phyloP scores from a whole-genome alignment of 2,329 filamentous ascomycete species.

The Exophiala bonariae region DNA sequence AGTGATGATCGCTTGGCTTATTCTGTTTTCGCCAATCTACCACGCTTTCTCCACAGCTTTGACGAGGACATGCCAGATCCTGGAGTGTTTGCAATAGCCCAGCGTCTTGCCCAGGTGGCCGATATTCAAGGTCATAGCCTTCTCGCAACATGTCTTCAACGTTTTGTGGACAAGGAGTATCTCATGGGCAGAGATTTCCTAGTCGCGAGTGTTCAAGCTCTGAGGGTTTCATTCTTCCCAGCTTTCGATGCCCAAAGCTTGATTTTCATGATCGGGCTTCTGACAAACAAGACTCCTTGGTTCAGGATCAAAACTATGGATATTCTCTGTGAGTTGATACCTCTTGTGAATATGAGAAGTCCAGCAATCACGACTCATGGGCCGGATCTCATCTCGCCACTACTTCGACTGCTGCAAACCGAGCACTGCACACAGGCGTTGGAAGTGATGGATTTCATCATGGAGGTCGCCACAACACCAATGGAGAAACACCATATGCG shows the following conservation, averaged over 20 bases:
- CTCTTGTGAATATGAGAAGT: constrained; percentile 89
- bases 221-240: constrained; percentile 78
- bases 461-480: constrained; percentile 86
- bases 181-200: constrained; percentile 74
- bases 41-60: constrained; percentile 77
- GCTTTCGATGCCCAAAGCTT: constrained; percentile 79
- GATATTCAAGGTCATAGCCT: constrained; percentile 68
- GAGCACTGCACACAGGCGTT: constrained; percentile 92
- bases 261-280: constrained; percentile 83
- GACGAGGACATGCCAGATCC: constrained; percentile 45
- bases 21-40: constrained; percentile 86
- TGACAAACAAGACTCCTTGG: constrained; percentile 87
- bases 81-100: constrained; percentile 10
- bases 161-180: constrained; percentile 60
- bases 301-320: constrained; percentile 93
- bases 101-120: constrained; percentile 59
- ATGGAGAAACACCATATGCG: constrained; percentile 92
- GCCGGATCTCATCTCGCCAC: constrained; percentile 89
- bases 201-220: constrained; percentile 67
- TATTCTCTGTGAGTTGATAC: constrained; percentile 79
- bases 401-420: constrained; percentile 85
- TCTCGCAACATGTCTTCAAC: constrained; percentile 15
- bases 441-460: constrained; percentile 89
- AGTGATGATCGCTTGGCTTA: constrained; percentile 81
- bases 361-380: constrained; percentile 87